Evolutionary conservation across 768 basidiomycete species (phyloP).

Genomic region (Thelephora ganbajun): DNA sequence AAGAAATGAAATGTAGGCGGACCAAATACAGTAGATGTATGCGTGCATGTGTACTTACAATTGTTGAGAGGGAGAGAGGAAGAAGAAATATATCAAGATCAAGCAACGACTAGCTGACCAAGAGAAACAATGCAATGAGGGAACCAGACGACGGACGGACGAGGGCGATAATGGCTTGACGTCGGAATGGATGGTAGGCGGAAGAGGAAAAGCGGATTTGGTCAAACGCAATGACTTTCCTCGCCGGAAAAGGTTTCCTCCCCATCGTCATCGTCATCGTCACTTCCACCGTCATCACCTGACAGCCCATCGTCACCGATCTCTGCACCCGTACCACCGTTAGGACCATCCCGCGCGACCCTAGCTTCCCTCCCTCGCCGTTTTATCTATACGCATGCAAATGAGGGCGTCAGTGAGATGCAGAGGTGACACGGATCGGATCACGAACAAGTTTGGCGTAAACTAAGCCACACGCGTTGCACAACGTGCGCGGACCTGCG

Average conservation of each 20-base stretch:
- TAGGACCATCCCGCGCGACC: constrained; percentile 8
- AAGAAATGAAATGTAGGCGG: too few relatives aligned
- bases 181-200: not conserved
- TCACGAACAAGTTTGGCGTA: constrained; percentile 68
- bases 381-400: constrained; percentile 12
- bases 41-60: too few relatives aligned
- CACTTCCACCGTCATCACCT: constrained; percentile 13
- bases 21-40: too few relatives aligned
- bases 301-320: constrained; percentile 3
- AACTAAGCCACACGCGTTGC: constrained; percentile 78
- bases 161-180: not conserved
- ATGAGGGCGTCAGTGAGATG: not conserved
- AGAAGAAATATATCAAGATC: too few relatives aligned
- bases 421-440: not conserved
- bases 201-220: not conserved
- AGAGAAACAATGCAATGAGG: not conserved
- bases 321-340: not conserved
- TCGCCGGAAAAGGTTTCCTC: too few relatives aligned
- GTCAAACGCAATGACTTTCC: not conserved
- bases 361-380: constrained; percentile 15
- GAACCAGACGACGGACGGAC: not conserved
- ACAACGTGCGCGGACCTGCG: constrained; percentile 66
- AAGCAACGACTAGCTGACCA: not conserved
- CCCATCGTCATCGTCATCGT: constrained; percentile 13
- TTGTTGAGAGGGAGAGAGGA: too few relatives aligned